These are phyloP conservation scores for Cadophora sp. DNA, from an alignment of 2,329 filamentous ascomycete genomes.

Conservation along the genomic window DNA sequence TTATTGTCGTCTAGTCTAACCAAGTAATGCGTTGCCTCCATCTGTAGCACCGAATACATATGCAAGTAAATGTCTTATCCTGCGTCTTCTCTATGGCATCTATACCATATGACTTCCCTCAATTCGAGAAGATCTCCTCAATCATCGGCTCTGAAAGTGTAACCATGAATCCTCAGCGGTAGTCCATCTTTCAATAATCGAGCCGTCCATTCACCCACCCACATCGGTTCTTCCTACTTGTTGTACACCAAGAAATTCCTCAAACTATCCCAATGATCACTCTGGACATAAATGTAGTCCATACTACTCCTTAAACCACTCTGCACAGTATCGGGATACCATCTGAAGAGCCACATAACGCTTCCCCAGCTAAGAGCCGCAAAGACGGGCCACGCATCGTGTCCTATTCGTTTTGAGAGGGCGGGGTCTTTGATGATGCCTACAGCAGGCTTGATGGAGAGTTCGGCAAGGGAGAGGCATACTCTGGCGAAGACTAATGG, in stretches of 20 bases:
- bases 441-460: constrained; percentile 72
- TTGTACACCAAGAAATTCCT: constrained; percentile 89
- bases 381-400: constrained; percentile 91
- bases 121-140: neutral
- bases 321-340: constrained; percentile 91
- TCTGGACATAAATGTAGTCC: constrained; percentile 94
- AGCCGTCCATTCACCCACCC: neutral
- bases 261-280: constrained; percentile 87
- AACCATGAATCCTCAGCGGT: neutral
- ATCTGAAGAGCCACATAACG: constrained; percentile 95
- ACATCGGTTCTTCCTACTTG: constrained; percentile 46
- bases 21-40: neutral
- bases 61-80: constrained; percentile 5
- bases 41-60: neutral
- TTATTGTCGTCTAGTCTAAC: constrained; percentile 14
- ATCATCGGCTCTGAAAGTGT: neutral
- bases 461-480: constrained; percentile 80
- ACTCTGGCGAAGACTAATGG: constrained; percentile 83
- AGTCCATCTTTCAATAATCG: neutral
- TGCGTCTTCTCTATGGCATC: neutral
- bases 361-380: constrained; percentile 88
- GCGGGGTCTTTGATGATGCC: constrained; percentile 57
- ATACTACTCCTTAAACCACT: constrained; percentile 92
- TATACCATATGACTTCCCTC: neutral
- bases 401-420: constrained; percentile 56